Conservation (phyloP, 495 filamentous ascomycete species). For the Aspergillus heteromorphus region DNA sequence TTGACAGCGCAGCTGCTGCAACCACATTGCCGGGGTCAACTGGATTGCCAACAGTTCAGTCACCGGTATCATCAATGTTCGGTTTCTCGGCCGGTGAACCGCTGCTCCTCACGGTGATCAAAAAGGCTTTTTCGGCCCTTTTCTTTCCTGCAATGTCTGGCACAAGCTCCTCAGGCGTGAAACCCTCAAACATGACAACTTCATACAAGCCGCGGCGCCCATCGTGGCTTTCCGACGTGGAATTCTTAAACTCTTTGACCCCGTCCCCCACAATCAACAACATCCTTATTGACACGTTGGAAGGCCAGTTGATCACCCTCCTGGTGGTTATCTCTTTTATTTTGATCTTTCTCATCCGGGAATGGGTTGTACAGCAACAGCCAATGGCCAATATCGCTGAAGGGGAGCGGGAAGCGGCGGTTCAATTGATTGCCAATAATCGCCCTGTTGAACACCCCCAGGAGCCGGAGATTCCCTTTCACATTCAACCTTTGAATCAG, state of each 20-base stretch:
- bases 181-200: slow-evolving; percentile 18
- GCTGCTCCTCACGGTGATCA: slow-evolving; percentile 42
- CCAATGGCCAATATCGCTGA: slow-evolving; percentile 61
- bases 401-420: slow-evolving; percentile 43
- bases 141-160: slow-evolving; percentile 35
- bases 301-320: slow-evolving; percentile 89
- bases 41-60: slow-evolving; percentile 22
- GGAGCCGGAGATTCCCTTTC: slow-evolving; percentile 1
- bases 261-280: slow-evolving; percentile 68
- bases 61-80: slow-evolving; percentile 37
- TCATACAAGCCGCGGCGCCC: slow-evolving; percentile 30
- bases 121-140: slow-evolving; percentile 34
- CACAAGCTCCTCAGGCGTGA: slow-evolving; percentile 13
- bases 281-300: slow-evolving; percentile 73
- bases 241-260: slow-evolving; percentile 68
- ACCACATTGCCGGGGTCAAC: slow-evolving; percentile 23
- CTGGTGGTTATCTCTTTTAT: slow-evolving; percentile 90
- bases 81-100: slow-evolving; percentile 45
- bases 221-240: slow-evolving; percentile 63
- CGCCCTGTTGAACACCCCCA: slow-evolving; percentile 21
- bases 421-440: slow-evolving; percentile 38
- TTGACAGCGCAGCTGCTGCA: slow-evolving; percentile 15
- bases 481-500: neutral
- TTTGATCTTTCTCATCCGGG: slow-evolving; percentile 87
- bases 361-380: slow-evolving; percentile 98